Evolutionary conservation across 176 grass and related monocot genomes (phyloP), one percentile per base, ranked within the genome.

Genomic region (Oryza glaberrima): DNA sequence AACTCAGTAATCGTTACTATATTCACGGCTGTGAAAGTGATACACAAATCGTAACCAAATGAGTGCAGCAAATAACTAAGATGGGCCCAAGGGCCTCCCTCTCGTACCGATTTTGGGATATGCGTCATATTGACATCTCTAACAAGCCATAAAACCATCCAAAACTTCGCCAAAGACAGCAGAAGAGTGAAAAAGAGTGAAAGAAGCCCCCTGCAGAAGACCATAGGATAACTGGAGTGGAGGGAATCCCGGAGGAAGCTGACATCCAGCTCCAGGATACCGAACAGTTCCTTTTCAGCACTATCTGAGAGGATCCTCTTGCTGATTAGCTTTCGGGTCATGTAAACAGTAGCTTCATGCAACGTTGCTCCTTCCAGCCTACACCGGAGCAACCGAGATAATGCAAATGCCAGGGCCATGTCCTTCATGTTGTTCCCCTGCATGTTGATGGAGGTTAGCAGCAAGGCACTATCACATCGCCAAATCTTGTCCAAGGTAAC

Each of bases 211-310:
- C 0, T 0, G 14, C 69, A 82, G 69, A 82, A 82, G 2, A 82
- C 69, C 69, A 82, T 73, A 46, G 80, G 80, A 35, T 47, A 82
- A 23, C 80, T 69, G 4, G 69, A 64, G 23, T 82, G 72, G 14
- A 82, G 72, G 19, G 72, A 82, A n/a, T 82, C 80, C 1, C 63
- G 11, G 16, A 82, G 36, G 3, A 82, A 82, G 15, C 14, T 23
- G 0, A 82, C 36, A 3, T 82, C 69, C 23, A 45, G 7, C 5
- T 82, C 80, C 22, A 73, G 40, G 52, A 73, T 19, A 14, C 23
- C 2, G 1, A 73, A 8, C 16, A 16, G 0, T 32, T 9, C 14
- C 1, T 41, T 26, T 46, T 58, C 14, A 20, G 0, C 14, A 47
- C 4, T 47, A 47, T 69, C 65, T 13, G 71, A 7, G 1, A 72